phyloP scores from a whole-genome alignment of 179 eudicot species.

The Patellifolia procumbens region DNA sequence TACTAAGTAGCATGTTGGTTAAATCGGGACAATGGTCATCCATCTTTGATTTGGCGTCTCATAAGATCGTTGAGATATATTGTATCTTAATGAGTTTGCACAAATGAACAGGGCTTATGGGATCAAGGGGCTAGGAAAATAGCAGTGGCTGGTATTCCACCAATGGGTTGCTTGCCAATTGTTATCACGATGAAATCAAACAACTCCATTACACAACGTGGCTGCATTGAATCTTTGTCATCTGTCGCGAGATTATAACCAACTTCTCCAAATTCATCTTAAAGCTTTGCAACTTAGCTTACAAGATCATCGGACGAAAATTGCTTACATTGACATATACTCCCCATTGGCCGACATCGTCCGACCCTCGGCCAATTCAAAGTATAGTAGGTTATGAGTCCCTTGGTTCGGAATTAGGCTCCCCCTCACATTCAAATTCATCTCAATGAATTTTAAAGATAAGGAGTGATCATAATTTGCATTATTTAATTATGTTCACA shows the following conservation, averaged over 20 bases:
- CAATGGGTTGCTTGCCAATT: conserved; percentile 48
- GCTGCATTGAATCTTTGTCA: conserved; percentile 34
- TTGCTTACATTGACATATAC: conserved; percentile 40
- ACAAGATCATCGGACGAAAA: conserved; percentile 25
- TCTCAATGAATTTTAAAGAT: no score
- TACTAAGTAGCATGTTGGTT: no score
- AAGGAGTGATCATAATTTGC: no score
- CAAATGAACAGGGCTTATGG: conserved; percentile 29
- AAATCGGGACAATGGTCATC: no score
- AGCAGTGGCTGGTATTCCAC: conserved; percentile 40
- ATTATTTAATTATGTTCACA: no score
- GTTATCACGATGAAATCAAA: conserved; percentile 36
- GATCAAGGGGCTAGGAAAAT: conserved; percentile 43
- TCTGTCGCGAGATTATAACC: conserved; percentile 36
- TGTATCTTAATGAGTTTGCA: not conserved
- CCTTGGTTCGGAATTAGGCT: no score
- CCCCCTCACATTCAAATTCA: no score
- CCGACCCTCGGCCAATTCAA: conserved; percentile 8
- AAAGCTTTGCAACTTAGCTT: conserved; percentile 20
- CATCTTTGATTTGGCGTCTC: no score
- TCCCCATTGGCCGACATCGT: conserved; percentile 22
- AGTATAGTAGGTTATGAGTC: conserved; percentile 29
- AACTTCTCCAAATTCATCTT: conserved; percentile 29
- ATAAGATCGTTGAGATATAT: no score
- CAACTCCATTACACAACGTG: conserved; percentile 17